phyloP scores from a whole-genome alignment of 306 rosid species.

The Potentilla sterilis region DNA sequence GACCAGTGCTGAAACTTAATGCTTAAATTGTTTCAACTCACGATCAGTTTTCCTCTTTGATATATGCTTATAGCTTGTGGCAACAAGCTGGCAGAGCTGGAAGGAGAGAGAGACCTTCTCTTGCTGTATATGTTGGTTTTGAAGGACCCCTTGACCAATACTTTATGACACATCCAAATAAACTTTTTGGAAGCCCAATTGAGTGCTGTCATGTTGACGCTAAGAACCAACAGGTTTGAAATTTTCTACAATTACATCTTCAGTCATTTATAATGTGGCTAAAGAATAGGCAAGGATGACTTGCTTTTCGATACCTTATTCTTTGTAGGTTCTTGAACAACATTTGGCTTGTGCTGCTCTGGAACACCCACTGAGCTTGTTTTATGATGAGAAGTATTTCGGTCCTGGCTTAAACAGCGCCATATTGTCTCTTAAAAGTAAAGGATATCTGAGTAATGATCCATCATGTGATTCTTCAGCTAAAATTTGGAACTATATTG shows the following conservation, averaged over 20 bases:
- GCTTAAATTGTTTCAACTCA: slow-evolving; percentile 19
- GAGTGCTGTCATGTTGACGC: slow-evolving; percentile 89
- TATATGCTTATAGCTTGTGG: slow-evolving; percentile 66
- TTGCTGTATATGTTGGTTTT: slow-evolving; percentile 88
- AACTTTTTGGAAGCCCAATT: slow-evolving; percentile 81
- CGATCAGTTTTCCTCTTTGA: background rate
- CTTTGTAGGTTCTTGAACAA: slow-evolving; percentile 73
- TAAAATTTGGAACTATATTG: slow-evolving; percentile 77
- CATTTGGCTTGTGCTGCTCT: slow-evolving; percentile 88
- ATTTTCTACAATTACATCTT: slow-evolving; percentile 19
- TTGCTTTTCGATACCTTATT: slow-evolving; percentile 25
- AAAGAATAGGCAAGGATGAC: slow-evolving; percentile 12
- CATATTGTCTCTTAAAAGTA: slow-evolving; percentile 53
- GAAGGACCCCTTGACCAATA: slow-evolving; percentile 93
- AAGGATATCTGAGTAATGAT: slow-evolving; percentile 56
- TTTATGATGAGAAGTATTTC: slow-evolving; percentile 68
- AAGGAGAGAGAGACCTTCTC: slow-evolving; percentile 84
- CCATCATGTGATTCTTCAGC: slow-evolving; percentile 46
- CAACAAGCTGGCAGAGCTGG: slow-evolving; percentile 99
- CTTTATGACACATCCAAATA: slow-evolving; percentile 75
- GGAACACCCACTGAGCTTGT: slow-evolving; percentile 65
- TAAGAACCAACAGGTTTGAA: slow-evolving; percentile 75
- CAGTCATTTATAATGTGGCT: slow-evolving; percentile 10
- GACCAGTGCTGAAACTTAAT: slow-evolving; percentile 6
- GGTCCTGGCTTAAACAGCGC: slow-evolving; percentile 57